Base-by-base conservation (phyloP, 768 basidiomycete species). In the Lentinula detonsa region DNA sequence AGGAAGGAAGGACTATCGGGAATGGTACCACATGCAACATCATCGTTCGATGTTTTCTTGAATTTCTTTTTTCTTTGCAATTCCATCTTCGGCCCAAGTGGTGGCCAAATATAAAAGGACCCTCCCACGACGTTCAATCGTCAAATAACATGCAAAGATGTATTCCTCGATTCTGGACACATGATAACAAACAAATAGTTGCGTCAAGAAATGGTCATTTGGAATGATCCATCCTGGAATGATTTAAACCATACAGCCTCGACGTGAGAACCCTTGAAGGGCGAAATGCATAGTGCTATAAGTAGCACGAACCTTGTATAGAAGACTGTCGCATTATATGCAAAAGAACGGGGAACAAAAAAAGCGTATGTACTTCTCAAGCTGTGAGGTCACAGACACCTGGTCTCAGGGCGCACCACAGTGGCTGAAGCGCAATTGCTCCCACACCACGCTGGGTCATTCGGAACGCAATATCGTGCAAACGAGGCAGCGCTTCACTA, bases 381-480 rank as follows among this genome's bases (percentile, higher is more conserved):
- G 69, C 70, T 49, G 54, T 61, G 18, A 85, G 54, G 71, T 87
- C 81, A 66, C 86, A 88, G 18, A 70, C 72, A 23, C 80, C 81
- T 4, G 86, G 84, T 13, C 86, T 73, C 37, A 90, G 66, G 4
- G 85, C 88, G 73, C 88, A 91, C 85, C 85, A 91, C 53, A 83
- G 70, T 0, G 90, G 89, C 70, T 90, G 88, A 4, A 91, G 73
- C 2, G 83, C 71, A 57, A 83, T 82, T 5, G 87, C 85, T 7
- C 73, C 69, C 4, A 90, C 74, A 5, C 88, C 88, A 21, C 86
- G 74, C 66, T 82, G 77, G 4, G 82, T 80, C 75, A 90, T 79
- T 35, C 88, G 74, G 71, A 80, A 86, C 11, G 79, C 72, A 21
- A 88, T 54, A 61, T 89, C 88, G 66, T 91, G 86, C 62, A 93